Evolutionary conservation across 352 stramenopile genomes (phyloP).

Genomic region (Pythium phragmiticola): DNA sequence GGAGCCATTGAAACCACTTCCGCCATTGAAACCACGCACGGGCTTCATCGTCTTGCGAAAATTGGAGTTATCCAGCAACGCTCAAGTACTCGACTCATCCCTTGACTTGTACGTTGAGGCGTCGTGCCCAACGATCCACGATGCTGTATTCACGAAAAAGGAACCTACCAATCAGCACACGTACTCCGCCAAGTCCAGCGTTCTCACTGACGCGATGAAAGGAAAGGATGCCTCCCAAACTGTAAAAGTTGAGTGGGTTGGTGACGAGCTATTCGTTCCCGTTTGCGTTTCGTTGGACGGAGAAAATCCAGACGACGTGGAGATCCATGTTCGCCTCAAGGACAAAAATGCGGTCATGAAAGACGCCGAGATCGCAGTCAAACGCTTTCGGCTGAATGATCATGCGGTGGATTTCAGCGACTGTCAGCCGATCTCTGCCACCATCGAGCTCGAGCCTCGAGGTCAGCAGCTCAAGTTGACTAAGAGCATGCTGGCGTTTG

Average conservation of each 20-base stretch:
- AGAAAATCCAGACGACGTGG: not conserved
- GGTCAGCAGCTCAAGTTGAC: constrained; percentile 3
- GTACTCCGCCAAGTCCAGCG: constrained; percentile 16
- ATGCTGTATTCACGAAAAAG: not conserved
- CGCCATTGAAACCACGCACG: constrained; percentile 2
- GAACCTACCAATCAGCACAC: not conserved
- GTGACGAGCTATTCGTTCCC: constrained; percentile 33
- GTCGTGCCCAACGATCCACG: constrained; percentile 13
- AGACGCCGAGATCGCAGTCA: constrained; percentile 33
- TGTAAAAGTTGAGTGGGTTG: constrained; percentile 27
- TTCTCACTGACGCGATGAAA: constrained; percentile 35
- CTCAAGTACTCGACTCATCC: constrained; percentile 29
- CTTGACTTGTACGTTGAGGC: constrained; percentile 39
- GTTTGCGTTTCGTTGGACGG: constrained; percentile 16
- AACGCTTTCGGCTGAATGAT: constrained; percentile 19
- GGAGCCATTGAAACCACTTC: constrained; percentile 1
- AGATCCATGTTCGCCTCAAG: constrained; percentile 33
- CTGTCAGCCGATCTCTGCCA: not conserved
- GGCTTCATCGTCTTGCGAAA: constrained; percentile 32
- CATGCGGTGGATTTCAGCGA: constrained; percentile 1
- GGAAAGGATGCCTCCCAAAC: constrained; percentile 5
- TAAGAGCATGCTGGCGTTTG: constrained; percentile 17
- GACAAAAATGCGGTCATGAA: constrained; percentile 51
- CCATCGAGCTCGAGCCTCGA: constrained; percentile 6
- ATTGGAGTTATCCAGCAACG: constrained; percentile 28